Evolutionary conservation across 192 early-diverging fungal species (phyloP).

Genomic region (Linnemannia schmuckeri): DNA sequence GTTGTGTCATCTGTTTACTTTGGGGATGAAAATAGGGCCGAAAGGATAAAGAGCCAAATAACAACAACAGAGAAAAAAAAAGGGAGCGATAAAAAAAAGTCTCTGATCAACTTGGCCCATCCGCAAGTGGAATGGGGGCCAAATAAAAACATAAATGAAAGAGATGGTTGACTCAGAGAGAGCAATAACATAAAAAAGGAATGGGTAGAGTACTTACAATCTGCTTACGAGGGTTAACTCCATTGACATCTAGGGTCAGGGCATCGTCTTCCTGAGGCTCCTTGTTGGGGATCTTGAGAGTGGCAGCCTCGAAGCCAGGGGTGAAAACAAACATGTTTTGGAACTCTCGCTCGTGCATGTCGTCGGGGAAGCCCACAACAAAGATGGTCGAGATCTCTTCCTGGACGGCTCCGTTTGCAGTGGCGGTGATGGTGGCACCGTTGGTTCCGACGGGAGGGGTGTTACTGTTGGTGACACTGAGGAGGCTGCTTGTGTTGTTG

Average conservation of each 20-base stretch:
- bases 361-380: slow-evolving; percentile 99
- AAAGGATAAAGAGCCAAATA: neutral
- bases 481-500: slow-evolving; percentile 6
- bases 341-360: slow-evolving; percentile 99
- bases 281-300: slow-evolving; percentile 89
- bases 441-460: neutral
- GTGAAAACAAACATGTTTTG: slow-evolving; percentile 99
- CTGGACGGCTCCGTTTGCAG: slow-evolving; percentile 6
- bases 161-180: neutral
- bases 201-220: slow-evolving; percentile 75
- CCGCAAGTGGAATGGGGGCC: neutral
- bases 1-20: slow-evolving; percentile 33
- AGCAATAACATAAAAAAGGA: neutral
- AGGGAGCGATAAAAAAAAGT: slow-evolving; percentile 7
- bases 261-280: slow-evolving; percentile 71
- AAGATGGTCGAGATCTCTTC: slow-evolving; percentile 99
- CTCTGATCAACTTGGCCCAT: slow-evolving; percentile 6
- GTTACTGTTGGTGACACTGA: slow-evolving; percentile 9
- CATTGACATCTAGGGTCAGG: slow-evolving; percentile 61
- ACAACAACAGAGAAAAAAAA: slow-evolving; percentile 7
- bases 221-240: slow-evolving; percentile 79
- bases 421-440: neutral
- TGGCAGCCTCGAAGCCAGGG: slow-evolving; percentile 97
- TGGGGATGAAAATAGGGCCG: slow-evolving; percentile 8
- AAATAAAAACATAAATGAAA: neutral